phyloP scores from a whole-genome alignment of 306 rosid species.

The Quercus suber region DNA sequence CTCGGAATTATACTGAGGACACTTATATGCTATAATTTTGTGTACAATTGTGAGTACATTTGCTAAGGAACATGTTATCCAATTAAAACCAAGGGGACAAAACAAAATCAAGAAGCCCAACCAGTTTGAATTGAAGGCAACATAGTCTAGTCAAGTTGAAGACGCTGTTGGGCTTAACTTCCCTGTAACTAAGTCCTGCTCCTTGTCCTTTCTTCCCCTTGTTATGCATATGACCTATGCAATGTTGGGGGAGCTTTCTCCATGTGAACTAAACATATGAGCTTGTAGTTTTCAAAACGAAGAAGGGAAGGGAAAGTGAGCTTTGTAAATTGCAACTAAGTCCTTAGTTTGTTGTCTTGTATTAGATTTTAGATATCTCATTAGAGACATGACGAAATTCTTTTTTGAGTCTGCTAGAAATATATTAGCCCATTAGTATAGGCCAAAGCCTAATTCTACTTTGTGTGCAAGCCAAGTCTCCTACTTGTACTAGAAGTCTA shows the following conservation, averaged over 20 bases:
- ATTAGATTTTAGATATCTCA: too few relatives aligned
- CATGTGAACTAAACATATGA: not conserved
- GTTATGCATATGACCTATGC: not conserved
- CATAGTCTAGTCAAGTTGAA: conserved; percentile 4
- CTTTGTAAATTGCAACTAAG: not conserved
- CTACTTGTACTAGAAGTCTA: too few relatives aligned
- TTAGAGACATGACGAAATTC: too few relatives aligned
- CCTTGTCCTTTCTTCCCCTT: conserved; percentile 1
- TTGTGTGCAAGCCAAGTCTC: too few relatives aligned
- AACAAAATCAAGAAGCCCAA: conserved; percentile 6
- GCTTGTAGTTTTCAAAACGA: not conserved
- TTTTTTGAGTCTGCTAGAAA: too few relatives aligned
- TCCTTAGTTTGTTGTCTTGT: not conserved
- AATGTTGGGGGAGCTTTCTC: not conserved
- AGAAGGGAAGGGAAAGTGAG: not conserved
- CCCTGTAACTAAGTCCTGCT: conserved; percentile 1
- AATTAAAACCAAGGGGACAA: conserved; percentile 2
- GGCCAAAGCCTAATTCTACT: too few relatives aligned
- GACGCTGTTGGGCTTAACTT: conserved; percentile 6
- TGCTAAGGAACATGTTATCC: conserved; percentile 6
- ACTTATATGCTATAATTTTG: conserved; percentile 22
- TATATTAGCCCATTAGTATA: too few relatives aligned
- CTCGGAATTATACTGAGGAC: conserved; percentile 14
- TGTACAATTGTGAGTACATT: conserved; percentile 31
- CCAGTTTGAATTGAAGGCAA: not conserved